Evolutionary conservation across 306 rosid genomes (phyloP).

Genomic region (Quercus cerris): DNA sequence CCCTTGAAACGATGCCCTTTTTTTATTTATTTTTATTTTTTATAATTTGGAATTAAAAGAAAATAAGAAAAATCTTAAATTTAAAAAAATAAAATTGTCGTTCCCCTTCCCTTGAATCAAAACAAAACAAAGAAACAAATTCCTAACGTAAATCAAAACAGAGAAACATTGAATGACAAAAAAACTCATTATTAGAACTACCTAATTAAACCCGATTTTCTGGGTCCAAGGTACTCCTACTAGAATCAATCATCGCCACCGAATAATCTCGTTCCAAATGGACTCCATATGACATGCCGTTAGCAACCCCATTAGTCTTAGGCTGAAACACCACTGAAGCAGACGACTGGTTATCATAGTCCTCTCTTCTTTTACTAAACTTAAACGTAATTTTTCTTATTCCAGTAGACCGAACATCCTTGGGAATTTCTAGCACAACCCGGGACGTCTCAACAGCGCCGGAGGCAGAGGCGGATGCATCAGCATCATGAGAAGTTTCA

Average conservation of each 20-base stretch:
- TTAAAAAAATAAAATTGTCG: no score
- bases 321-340: constrained; percentile 2
- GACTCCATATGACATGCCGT: constrained; percentile 21
- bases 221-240: constrained; percentile 27
- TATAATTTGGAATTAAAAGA: no score
- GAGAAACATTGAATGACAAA: no score
- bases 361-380: constrained; percentile 82
- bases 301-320: neutral
- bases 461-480: constrained; percentile 18
- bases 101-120: no score
- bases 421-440: constrained; percentile 75
- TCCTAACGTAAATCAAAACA: no score
- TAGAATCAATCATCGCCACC: constrained; percentile 25
- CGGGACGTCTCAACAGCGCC: constrained; percentile 48
- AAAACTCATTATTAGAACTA: no score
- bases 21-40: no score
- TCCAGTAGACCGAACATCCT: constrained; percentile 70
- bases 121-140: no score
- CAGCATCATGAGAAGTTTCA: constrained; percentile 33
- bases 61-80: no score
- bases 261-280: constrained; percentile 21
- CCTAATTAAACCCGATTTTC: constrained; percentile 11
- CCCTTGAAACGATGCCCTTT: no score
- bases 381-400: constrained; percentile 84
- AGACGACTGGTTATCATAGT: constrained; percentile 26